Conservation (phyloP, 2,329 filamentous ascomycete species). For the Hypoxylon sp. region DNA sequence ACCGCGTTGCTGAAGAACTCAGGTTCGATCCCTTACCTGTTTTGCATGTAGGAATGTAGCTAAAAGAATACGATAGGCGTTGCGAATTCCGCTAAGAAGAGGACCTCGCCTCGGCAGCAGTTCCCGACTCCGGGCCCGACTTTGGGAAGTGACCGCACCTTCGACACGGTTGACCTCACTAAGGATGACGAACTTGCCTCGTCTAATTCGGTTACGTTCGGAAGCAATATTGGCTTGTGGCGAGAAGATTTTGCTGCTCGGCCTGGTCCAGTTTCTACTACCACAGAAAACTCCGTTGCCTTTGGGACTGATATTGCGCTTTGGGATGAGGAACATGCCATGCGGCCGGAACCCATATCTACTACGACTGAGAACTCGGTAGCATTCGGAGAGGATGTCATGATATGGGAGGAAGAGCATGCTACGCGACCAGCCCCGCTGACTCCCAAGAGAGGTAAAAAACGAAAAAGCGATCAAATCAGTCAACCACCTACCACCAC, state of each 20-base stretch:
- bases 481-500: conserved; percentile 50
- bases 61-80: conserved; percentile 28
- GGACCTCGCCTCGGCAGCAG: conserved; percentile 42
- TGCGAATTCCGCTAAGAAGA: conserved; percentile 48
- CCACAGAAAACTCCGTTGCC: conserved; percentile 46
- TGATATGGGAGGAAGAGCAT: conserved; percentile 62
- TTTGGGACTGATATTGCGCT: conserved; percentile 55
- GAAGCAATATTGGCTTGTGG: conserved; percentile 47
- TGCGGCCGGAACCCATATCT: conserved; percentile 57
- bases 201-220: conserved; percentile 48
- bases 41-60: not conserved
- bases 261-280: conserved; percentile 46
- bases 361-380: conserved; percentile 50
- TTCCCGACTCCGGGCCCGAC: conserved; percentile 48
- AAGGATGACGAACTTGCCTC: conserved; percentile 49
- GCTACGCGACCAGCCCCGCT: conserved; percentile 58
- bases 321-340: conserved; percentile 62
- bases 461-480: conserved; percentile 67
- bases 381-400: conserved; percentile 52
- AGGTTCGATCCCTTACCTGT: conserved; percentile 31
- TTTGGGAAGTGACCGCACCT: conserved; percentile 50
- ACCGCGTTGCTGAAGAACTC: conserved; percentile 53
- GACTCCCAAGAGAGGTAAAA: conserved; percentile 60
- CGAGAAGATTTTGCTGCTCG: conserved; percentile 54
- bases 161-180: conserved; percentile 56